These are phyloP conservation scores for Lolium rigidum DNA, from an alignment of 176 grass and related monocot genomes.

Conservation along the genomic window DNA sequence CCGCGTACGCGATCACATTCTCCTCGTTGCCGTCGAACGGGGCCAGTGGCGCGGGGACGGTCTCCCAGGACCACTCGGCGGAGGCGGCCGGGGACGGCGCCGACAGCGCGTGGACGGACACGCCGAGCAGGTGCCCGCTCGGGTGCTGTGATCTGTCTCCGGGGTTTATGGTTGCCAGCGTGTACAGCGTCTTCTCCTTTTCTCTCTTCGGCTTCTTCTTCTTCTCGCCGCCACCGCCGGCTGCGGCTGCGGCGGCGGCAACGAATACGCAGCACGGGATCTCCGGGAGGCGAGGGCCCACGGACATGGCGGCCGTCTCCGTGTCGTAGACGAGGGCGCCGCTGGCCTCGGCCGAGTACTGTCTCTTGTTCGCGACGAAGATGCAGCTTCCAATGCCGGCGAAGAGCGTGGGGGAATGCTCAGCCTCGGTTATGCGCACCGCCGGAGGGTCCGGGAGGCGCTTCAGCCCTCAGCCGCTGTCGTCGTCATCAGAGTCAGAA, in stretches of 20 bases:
- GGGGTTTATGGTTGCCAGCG: neutral
- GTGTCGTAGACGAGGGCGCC: slow-evolving; percentile 6
- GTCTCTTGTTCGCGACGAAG: neutral
- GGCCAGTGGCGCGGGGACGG: neutral
- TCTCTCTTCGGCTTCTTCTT: neutral
- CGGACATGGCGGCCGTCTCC: neutral
- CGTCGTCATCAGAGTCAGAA: neutral
- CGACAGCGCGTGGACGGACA: neutral
- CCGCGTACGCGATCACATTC: neutral
- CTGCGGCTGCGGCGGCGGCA: neutral
- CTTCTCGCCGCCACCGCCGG: neutral
- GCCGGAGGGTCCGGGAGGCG: slow-evolving; percentile 5
- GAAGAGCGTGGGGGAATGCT: neutral
- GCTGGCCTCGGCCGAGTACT: neutral
- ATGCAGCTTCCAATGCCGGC: slow-evolving; percentile 2
- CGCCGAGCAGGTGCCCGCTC: neutral
- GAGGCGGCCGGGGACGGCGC: neutral
- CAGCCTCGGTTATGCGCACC: neutral
- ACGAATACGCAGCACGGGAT: neutral
- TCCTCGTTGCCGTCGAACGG: neutral
- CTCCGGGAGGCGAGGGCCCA: neutral
- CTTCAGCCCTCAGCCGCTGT: neutral
- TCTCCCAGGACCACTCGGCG: slow-evolving; percentile 5
- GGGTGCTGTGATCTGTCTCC: neutral
- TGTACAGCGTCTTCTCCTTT: neutral